These are phyloP conservation scores for Phytophthora ramorum DNA, from an alignment of 352 stramenopile genomes.

Conservation along the genomic window DNA sequence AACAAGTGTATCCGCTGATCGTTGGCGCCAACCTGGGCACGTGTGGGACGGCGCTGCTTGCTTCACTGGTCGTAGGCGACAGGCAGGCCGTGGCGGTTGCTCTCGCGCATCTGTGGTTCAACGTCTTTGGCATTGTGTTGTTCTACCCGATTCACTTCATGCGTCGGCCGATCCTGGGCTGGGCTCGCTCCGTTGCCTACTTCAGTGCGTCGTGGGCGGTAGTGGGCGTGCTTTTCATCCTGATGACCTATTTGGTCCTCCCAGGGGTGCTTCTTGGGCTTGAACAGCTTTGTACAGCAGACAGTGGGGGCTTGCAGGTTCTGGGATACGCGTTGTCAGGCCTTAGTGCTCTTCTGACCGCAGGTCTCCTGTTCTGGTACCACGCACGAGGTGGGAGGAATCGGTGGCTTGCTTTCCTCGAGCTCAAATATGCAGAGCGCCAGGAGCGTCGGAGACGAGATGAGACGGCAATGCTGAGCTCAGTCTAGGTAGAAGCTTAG, in stretches of 20 bases:
- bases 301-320: conserved; percentile 2
- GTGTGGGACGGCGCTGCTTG: conserved; percentile 87
- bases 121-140: conserved; percentile 87
- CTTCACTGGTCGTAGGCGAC: conserved; percentile 82
- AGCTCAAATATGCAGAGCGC: conserved; percentile 46
- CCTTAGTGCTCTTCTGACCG: conserved; percentile 10
- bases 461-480: conserved; percentile 22
- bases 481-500: neutral
- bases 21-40: conserved; percentile 93
- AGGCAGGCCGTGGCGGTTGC: conserved; percentile 82
- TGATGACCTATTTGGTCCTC: conserved; percentile 46
- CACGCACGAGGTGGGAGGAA: conserved; percentile 27
- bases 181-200: conserved; percentile 68
- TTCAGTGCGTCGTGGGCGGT: conserved; percentile 63
- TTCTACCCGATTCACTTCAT: conserved; percentile 92
- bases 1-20: conserved; percentile 91
- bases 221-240: conserved; percentile 51
- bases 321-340: conserved; percentile 41
- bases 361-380: conserved; percentile 44
- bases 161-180: conserved; percentile 72
- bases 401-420: conserved; percentile 43
- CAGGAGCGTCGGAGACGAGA: conserved; percentile 32
- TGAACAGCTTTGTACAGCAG: conserved; percentile 57
- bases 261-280: conserved; percentile 50
- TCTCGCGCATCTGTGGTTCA: conserved; percentile 92